These are phyloP conservation scores for Solanum etuberosum DNA, from an alignment of 257 asterid species.

Conservation along the genomic window DNA sequence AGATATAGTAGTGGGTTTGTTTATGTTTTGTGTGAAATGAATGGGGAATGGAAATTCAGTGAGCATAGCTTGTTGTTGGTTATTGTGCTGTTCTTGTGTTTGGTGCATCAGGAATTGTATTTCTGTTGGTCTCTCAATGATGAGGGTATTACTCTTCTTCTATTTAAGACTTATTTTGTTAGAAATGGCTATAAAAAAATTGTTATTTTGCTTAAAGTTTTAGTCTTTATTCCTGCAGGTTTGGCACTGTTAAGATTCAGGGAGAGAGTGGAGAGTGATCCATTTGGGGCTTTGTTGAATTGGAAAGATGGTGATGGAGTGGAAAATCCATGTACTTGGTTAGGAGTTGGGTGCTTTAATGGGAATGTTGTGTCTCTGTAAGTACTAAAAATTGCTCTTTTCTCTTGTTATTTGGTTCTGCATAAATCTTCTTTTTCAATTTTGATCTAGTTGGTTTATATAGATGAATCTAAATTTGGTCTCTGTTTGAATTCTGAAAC, in stretches of 20 bases:
- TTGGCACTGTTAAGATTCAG: constrained; percentile 51
- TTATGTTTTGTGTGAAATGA: constrained; percentile 14
- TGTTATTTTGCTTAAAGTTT: background rate
- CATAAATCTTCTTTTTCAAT: background rate
- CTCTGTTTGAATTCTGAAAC: background rate
- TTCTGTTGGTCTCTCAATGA: constrained; percentile 29
- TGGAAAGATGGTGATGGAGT: constrained; percentile 57
- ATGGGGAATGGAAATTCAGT: constrained; percentile 11
- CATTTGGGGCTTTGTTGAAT: constrained; percentile 46
- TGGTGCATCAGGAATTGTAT: constrained; percentile 11
- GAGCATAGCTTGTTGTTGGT: background rate
- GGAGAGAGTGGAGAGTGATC: constrained; percentile 47
- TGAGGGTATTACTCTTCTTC: constrained; percentile 47
- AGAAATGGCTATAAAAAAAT: background rate
- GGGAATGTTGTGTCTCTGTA: constrained; percentile 61
- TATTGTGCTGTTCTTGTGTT: constrained; percentile 5
- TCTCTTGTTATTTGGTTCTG: background rate
- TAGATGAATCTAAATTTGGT: background rate
- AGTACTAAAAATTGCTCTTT: constrained; percentile 15
- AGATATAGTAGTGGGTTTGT: constrained; percentile 1
- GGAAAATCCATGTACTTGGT: constrained; percentile 65
- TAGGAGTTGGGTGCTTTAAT: constrained; percentile 60
- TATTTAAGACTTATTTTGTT: background rate
- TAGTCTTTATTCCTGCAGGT: constrained; percentile 27
- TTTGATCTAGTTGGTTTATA: background rate